These are phyloP conservation scores for Trichosporon sp. DNA, from an alignment of 1,284 basidiomycete species.

Conservation along the genomic window DNA sequence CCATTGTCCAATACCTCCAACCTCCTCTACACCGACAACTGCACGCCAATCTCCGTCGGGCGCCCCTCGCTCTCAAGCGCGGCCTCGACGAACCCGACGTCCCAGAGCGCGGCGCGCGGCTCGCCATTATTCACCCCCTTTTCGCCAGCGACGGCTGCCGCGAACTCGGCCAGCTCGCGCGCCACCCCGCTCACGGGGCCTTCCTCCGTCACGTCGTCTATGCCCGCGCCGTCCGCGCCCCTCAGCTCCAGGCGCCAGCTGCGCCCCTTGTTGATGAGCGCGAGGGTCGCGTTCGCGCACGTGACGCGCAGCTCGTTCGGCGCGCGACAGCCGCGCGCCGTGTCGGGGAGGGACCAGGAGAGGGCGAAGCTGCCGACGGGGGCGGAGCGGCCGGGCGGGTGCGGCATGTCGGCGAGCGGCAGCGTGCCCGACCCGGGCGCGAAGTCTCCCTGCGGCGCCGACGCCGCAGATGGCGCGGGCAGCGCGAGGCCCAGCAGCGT, in stretches of 20 bases:
- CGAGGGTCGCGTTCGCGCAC: slow-evolving; percentile 48
- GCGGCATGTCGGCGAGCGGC: slow-evolving; percentile 22
- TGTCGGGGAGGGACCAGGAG: slow-evolving; percentile 37
- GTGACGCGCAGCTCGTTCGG: slow-evolving; percentile 34
- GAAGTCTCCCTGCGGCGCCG: slow-evolving; percentile 55
- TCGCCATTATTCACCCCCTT: slow-evolving; percentile 39
- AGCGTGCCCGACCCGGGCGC: slow-evolving; percentile 10
- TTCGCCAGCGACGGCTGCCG: slow-evolving; percentile 54
- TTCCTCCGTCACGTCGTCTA: slow-evolving; percentile 51
- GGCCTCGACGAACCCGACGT: slow-evolving; percentile 74
- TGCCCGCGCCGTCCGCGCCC: slow-evolving; percentile 47
- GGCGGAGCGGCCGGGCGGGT: slow-evolving; percentile 30
- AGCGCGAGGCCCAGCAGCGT: slow-evolving; percentile 58
- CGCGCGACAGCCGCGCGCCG: slow-evolving; percentile 15
- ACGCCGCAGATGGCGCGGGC: slow-evolving; percentile 56
- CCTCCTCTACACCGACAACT: background rate
- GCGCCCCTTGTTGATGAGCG: slow-evolving; percentile 45
- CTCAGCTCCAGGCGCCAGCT: slow-evolving; percentile 59
- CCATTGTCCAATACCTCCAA: background rate
- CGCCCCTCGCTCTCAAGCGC: slow-evolving; percentile 64
- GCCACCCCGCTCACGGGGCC: slow-evolving; percentile 58
- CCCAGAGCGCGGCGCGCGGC: slow-evolving; percentile 57
- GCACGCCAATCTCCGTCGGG: slow-evolving; percentile 56
- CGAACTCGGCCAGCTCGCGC: slow-evolving; percentile 61
- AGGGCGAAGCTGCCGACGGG: slow-evolving; percentile 39